phyloP scores from a whole-genome alignment of 345 rosid genomes.

The Geranium brycei region DNA sequence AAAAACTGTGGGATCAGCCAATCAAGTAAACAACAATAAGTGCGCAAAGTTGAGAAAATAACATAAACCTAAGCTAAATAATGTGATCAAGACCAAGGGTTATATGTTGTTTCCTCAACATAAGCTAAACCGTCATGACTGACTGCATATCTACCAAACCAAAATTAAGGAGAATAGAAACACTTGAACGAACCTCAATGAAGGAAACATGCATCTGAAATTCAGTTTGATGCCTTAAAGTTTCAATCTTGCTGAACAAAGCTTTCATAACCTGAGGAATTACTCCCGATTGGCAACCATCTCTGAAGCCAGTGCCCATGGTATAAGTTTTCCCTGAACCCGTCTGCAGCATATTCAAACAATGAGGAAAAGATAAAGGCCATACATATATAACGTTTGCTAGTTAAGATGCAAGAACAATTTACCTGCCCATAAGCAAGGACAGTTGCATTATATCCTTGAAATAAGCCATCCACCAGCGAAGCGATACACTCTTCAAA shows the following conservation, averaged over 20 bases:
- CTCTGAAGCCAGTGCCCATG: slow-evolving; percentile 92
- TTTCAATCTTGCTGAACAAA: slow-evolving; percentile 71
- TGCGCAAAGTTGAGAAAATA: neutral
- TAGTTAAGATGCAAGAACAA: slow-evolving; percentile 6
- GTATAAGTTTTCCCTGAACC: slow-evolving; percentile 99
- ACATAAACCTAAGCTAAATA: neutral
- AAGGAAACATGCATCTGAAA: slow-evolving; percentile 90
- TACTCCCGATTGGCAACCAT: slow-evolving; percentile 64
- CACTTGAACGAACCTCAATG: slow-evolving; percentile 59
- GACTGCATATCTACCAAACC: neutral
- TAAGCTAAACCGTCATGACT: no score
- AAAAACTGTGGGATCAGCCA: neutral
- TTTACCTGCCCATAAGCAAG: slow-evolving; percentile 98
- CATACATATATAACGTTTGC: neutral
- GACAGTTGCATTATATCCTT: slow-evolving; percentile 97
- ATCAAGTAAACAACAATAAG: neutral
- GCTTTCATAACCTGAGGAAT: slow-evolving; percentile 84
- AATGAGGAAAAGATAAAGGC: slow-evolving; percentile 11
- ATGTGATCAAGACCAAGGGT: neutral
- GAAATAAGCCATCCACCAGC: slow-evolving; percentile 88
- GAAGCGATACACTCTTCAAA: slow-evolving; percentile 82
- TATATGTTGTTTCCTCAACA: no score
- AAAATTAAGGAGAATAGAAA: neutral
- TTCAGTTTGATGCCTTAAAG: slow-evolving; percentile 56
- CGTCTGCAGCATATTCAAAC: slow-evolving; percentile 39